Conservation (phyloP, 345 rosid species). For the Eucalyptus sideroxylon region DNA sequence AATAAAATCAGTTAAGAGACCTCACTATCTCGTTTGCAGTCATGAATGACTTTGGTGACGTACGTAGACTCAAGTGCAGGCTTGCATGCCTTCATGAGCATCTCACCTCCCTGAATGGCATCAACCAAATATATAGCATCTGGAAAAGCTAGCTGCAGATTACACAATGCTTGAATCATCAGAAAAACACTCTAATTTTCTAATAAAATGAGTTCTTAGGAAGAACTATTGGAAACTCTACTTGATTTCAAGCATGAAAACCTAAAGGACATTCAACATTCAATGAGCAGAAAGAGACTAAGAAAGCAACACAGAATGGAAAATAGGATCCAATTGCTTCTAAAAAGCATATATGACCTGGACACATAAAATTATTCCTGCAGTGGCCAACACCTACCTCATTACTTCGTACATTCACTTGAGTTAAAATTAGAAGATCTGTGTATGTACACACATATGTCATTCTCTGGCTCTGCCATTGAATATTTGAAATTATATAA, state of each 20-base stretch:
- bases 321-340: neutral
- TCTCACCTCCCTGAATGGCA: conserved; percentile 63
- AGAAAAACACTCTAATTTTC: neutral
- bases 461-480: neutral
- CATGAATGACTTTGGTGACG: conserved; percentile 93
- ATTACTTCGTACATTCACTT: neutral
- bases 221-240: neutral
- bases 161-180: neutral
- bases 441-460: neutral
- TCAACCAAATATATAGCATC: conserved; percentile 88
- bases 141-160: conserved; percentile 83
- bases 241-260: neutral
- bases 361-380: neutral
- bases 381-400: neutral
- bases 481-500: neutral
- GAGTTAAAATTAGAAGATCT: neutral
- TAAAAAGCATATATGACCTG: neutral
- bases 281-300: neutral
- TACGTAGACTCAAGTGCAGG: conserved; percentile 90
- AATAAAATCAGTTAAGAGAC: conserved; percentile 35
- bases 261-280: neutral
- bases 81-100: conserved; percentile 74
- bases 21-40: conserved; percentile 99
- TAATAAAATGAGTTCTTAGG: neutral
- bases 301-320: neutral